A percentile compares a stretch with the other conserved stretches of the same genome.
Evolutionary conservation across 139 green algal species (phyloP).

Genomic region (Diplosphaera chodatii): DNA sequence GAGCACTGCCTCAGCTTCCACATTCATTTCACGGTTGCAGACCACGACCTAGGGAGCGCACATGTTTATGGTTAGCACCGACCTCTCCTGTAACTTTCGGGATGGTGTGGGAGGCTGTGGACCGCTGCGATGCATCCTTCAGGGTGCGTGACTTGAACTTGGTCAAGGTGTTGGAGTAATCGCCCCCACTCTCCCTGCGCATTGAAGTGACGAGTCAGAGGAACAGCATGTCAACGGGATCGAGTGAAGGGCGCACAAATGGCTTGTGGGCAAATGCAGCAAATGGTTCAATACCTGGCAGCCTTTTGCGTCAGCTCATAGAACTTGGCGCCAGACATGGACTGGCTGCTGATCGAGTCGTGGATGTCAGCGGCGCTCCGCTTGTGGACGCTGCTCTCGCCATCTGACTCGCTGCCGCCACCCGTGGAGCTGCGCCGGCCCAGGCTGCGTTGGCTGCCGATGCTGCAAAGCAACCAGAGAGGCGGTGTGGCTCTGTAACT

Average conservation of each 20-base stretch:
- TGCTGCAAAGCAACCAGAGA: too few species aligned
- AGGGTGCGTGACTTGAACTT: background rate
- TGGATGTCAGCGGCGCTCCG: background rate
- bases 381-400: background rate
- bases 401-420: background rate
- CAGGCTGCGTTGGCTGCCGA: too few species aligned
- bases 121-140: background rate
- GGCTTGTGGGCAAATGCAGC: too few species aligned
- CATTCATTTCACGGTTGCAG: too few species aligned
- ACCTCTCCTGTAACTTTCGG: background rate
- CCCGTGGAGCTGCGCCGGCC: too few species aligned
- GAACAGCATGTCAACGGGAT: too few species aligned
- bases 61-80: too few species aligned
- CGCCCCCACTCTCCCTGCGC: background rate
- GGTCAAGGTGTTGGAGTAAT: background rate
- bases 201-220: too few species aligned
- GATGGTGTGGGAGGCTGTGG: background rate
- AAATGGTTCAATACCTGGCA: background rate
- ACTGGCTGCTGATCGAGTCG: background rate
- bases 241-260: too few species aligned
- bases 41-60: too few species aligned
- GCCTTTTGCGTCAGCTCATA: background rate
- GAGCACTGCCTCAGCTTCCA: too few species aligned
- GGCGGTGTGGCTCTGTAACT: too few species aligned
- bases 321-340: background rate